Conservation (phyloP, 108 stramenopile species). For the Nitzschia palea region DNA sequence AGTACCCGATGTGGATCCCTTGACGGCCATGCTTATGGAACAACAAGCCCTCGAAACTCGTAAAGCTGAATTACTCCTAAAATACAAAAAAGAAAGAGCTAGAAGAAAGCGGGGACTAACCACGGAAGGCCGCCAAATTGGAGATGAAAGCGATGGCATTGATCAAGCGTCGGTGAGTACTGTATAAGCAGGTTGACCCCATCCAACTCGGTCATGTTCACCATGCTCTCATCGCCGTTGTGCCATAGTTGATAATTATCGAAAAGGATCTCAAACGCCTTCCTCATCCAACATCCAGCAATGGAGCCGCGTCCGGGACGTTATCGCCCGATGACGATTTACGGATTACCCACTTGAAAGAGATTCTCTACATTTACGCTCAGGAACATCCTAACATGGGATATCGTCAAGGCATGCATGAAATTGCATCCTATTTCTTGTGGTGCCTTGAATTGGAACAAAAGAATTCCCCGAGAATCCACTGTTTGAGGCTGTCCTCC, state of each 20-base stretch:
- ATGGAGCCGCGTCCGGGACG: constrained; percentile 60
- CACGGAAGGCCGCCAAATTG: constrained; percentile 19
- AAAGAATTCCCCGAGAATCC: constrained; percentile 19
- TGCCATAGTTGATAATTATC: constrained; percentile 58
- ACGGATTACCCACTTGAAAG: constrained; percentile 31
- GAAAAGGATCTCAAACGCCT: constrained; percentile 86
- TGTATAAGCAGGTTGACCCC: background rate
- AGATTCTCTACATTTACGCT: constrained; percentile 44
- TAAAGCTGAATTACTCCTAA: constrained; percentile 45
- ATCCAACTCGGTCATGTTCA: background rate
- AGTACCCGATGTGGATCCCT: constrained; percentile 39
- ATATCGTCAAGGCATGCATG: constrained; percentile 91
- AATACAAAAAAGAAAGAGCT: constrained; percentile 55
- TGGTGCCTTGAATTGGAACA: constrained; percentile 72
- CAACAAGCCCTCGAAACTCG: constrained; percentile 41
- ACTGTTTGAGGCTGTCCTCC: constrained; percentile 43
- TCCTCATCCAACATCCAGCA: constrained; percentile 53
- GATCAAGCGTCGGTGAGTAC: constrained; percentile 35
- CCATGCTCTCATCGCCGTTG: background rate
- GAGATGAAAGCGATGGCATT: constrained; percentile 37
- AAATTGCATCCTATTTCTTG: constrained; percentile 69
- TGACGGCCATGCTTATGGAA: constrained; percentile 64
- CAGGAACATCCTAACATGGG: constrained; percentile 62
- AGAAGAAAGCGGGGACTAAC: constrained; percentile 36
- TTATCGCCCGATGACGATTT: constrained; percentile 21